Evolutionary conservation across 306 rosid genomes (phyloP).

Genomic region (Vigna radiata): DNA sequence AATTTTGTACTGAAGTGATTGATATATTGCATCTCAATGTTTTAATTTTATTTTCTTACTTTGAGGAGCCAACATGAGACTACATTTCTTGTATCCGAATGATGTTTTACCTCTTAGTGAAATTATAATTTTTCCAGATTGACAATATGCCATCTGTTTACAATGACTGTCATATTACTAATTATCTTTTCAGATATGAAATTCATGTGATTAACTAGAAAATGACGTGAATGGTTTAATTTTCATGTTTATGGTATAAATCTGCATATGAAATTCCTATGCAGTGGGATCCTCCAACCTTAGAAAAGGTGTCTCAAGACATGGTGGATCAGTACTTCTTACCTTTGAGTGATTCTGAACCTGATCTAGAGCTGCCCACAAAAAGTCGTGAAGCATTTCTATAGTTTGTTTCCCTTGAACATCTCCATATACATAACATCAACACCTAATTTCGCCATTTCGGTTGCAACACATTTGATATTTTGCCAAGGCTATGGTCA

Average conservation of each 20-base stretch:
- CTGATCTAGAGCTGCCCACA: conserved; percentile 78
- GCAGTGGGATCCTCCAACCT: conserved; percentile 98
- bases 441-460: too few relatives aligned
- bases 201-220: background rate
- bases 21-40: too few relatives aligned
- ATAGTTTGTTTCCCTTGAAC: conserved; percentile 39
- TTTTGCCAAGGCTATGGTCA: too few relatives aligned
- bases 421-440: background rate
- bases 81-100: too few relatives aligned
- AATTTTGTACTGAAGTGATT: too few relatives aligned
- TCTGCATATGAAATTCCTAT: conserved; percentile 19
- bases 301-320: conserved; percentile 77
- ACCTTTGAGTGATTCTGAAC: conserved; percentile 67
- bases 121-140: background rate
- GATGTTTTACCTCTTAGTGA: background rate
- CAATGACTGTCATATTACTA: background rate
- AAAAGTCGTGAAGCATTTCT: conserved; percentile 72
- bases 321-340: conserved; percentile 85
- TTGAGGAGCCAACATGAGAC: too few relatives aligned
- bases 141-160: background rate
- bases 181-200: background rate
- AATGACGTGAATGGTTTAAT: background rate
- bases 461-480: too few relatives aligned
- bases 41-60: too few relatives aligned
- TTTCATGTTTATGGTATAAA: background rate